phyloP scores from a whole-genome alignment of 768 basidiomycete species.

The Tubosaeta sp. region DNA sequence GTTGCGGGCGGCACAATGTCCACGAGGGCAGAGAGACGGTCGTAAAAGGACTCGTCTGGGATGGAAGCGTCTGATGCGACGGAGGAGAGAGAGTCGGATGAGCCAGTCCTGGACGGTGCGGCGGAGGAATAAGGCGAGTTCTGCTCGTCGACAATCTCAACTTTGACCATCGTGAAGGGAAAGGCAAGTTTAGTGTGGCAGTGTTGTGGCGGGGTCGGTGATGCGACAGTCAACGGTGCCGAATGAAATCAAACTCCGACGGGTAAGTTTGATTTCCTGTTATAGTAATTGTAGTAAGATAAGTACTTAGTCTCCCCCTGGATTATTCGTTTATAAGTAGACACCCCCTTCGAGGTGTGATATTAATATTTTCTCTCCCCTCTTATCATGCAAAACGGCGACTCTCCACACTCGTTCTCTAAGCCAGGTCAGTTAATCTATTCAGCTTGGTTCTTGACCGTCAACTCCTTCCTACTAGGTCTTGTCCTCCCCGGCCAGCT shows the following conservation, averaged over 20 bases:
- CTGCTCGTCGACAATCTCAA: constrained; percentile 82
- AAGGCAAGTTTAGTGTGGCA: constrained; percentile 8
- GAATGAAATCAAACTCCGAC: constrained; percentile 28
- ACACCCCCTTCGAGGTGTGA: neutral
- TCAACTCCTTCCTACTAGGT: constrained; percentile 38
- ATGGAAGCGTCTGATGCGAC: constrained; percentile 65
- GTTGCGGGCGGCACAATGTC: constrained; percentile 95
- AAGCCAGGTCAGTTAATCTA: constrained; percentile 24
- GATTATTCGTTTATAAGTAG: constrained; percentile 23
- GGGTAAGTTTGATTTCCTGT: constrained; percentile 1
- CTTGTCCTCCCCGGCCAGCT: constrained; percentile 60
- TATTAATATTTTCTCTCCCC: constrained; percentile 16
- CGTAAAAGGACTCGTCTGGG: constrained; percentile 77
- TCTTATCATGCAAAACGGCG: constrained; percentile 31
- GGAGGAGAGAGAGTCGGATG: constrained; percentile 73
- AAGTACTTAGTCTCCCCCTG: constrained; percentile 23
- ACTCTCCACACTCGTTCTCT: constrained; percentile 29
- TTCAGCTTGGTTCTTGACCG: neutral
- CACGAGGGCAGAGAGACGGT: constrained; percentile 86
- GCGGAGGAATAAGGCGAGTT: constrained; percentile 71
- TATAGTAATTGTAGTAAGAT: constrained; percentile 10
- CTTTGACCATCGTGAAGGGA: constrained; percentile 74
- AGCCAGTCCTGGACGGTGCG: constrained; percentile 67
- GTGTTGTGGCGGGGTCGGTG: constrained; percentile 20
- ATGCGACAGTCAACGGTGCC: constrained; percentile 22